Base-by-base conservation (phyloP, 129 eudicot species). In the Ambrosia trifida region DNA sequence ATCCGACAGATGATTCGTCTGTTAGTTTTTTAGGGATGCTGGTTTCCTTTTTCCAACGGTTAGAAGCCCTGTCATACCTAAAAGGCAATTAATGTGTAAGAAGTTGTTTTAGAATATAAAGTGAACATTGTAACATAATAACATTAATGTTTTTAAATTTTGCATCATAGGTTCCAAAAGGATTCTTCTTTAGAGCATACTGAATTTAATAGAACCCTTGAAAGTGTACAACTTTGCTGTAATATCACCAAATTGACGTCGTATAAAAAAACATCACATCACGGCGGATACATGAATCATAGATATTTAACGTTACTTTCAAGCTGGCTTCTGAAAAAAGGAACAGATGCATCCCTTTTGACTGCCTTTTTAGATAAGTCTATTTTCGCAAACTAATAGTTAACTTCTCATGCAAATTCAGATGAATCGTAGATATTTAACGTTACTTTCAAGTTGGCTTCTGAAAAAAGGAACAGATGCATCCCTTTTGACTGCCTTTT, bases 41-140 rank as follows among this genome's bases (percentile, higher is more conserved):
- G 20, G 95, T 83, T 81, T 87, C 98, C 79, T 82, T 87, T 83
- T 50, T 69, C 98, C 98, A 94, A 30, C 79, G 67, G 51, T 94
- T 94, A 38, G 85, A 83, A 61, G 68, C 74, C 87, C 79, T 80
- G 83, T 87, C 87, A 79, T 94, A 94, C 85, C 98, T 94, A 46
- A 3, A 14, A 32, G 40, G 50, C 28, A 43, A 43, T 31, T 17
- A 54, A 6, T n/a, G 10, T 31, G 30, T 61, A 63, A 46, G 41
- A 73, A 20, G 8, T 18, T 47, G 64, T 49, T 73, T 63, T 41
- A 38, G 52, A 64, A 56, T 18, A 10, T 10, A 73, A 35, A 18
- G 41, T 36, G 0, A 50, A 47, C 28, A 35, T 30, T 11, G 33
- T 54, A 33, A 24, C 36, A 64, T 56, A 10, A 33, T 3, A 18